phyloP scores from a whole-genome alignment of 306 rosid species.

The Oemleria cerasiformis region DNA sequence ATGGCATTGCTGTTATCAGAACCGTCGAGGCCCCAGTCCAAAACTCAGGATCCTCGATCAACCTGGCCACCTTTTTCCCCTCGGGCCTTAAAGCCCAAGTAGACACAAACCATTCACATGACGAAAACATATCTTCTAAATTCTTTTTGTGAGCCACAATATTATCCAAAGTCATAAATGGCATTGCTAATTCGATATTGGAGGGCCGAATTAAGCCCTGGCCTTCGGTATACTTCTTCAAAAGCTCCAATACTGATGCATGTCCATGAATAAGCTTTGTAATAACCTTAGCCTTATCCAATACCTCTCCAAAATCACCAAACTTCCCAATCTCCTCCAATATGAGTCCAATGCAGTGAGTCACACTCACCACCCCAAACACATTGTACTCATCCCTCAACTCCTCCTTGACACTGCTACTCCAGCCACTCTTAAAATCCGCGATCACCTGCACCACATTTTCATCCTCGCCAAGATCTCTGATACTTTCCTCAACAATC shows the following conservation, averaged over 20 bases:
- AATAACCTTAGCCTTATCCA: constrained; percentile 24
- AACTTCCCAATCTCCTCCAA: constrained; percentile 24
- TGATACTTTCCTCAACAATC: constrained; percentile 18
- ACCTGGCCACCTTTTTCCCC: constrained; percentile 16
- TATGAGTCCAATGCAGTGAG: constrained; percentile 29
- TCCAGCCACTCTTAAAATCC: constrained; percentile 25
- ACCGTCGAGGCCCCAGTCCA: constrained; percentile 23
- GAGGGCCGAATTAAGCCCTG: constrained; percentile 21
- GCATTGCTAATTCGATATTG: constrained; percentile 21
- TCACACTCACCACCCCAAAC: constrained; percentile 28
- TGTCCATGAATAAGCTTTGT: constrained; percentile 24
- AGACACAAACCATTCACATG: constrained; percentile 19
- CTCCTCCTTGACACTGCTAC: constrained; percentile 10
- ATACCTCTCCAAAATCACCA: background rate
- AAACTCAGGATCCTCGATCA: constrained; percentile 22
- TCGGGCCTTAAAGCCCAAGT: constrained; percentile 20
- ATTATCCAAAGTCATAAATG: constrained; percentile 23
- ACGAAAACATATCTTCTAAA: constrained; percentile 22
- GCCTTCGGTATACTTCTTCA: constrained; percentile 23
- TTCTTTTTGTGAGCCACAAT: constrained; percentile 18
- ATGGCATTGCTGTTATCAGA: constrained; percentile 23
- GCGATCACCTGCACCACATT: constrained; percentile 27
- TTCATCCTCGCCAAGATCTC: constrained; percentile 17
- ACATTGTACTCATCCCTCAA: constrained; percentile 21
- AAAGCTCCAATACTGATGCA: constrained; percentile 11